Base-by-base conservation (phyloP, 441 rosid species). In the Populus hybrid region DNA sequence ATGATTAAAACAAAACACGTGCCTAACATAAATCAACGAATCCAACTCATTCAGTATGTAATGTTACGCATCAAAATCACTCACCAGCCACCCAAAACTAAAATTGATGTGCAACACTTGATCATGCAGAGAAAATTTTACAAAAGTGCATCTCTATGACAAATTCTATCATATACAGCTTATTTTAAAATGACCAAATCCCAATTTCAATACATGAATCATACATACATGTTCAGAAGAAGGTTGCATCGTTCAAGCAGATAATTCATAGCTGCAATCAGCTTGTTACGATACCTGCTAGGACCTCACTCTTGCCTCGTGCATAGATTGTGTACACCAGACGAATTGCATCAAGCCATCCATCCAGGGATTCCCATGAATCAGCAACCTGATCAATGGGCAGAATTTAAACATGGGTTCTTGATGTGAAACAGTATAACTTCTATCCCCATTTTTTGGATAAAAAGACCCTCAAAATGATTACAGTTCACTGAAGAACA, bases 321-420 rank as follows among this genome's bases (percentile, higher is more conserved):
- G 97, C 98, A 77, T 91, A 90, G 64, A 96, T 93, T 68, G 99
- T 94, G 86, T 94, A 93, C 67, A 93, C 95, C 79, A 94, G 78
- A 69, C 98, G 97, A 67, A 94, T 90, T 10, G 98, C 99, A 76
- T 96, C 99, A 0, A 94, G 90, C 98, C 99, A 96, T 82, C 99
- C 99, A 82, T 96, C 98, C 32, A 94, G 87, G 36, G 90, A 86
- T 85, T 96, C 99, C 99, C 98, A 93, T 1, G 98, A 90, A 77
- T 94, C 99, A 24, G 98, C 99, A 79, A 96, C 90, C 99, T 95
- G 87, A 79, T 63, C 50, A 78, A 24, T 32, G 63, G 21, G 80
- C 73, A 76, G 34, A 21, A 10, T 14, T 66, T 36, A 74, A 46
- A 59, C 14, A 30, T 23, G 66, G n/a, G 66, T 26, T 72, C 32